phyloP scores from a whole-genome alignment of 805 yeast species.

The Suhomyces sp. region DNA sequence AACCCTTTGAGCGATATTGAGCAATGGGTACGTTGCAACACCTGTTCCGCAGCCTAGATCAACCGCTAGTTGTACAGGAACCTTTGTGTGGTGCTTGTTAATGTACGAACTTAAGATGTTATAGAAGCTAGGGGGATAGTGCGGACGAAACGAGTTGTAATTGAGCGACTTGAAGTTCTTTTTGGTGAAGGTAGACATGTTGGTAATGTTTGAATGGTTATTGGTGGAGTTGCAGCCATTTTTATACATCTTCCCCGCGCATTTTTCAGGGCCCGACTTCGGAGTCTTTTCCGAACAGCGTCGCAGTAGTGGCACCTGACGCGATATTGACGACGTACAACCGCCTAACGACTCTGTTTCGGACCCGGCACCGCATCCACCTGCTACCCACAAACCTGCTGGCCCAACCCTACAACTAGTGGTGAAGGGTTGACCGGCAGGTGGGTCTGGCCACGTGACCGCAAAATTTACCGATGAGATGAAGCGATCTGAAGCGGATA shows the following conservation, averaged over 20 bases:
- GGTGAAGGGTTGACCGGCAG: not conserved
- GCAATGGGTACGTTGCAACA: constrained; percentile 45
- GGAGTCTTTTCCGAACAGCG: constrained; percentile 1
- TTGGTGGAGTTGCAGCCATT: not conserved
- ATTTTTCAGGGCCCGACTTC: constrained; percentile 2
- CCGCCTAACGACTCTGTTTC: not conserved
- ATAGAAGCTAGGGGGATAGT: constrained; percentile 39
- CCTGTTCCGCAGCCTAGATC: constrained; percentile 57
- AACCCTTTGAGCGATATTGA: constrained; percentile 35
- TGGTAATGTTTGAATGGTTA: not conserved
- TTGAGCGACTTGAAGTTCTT: constrained; percentile 31
- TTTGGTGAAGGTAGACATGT: constrained; percentile 38
- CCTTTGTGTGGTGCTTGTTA: constrained; percentile 11
- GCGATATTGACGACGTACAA: not conserved
- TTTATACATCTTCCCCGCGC: not conserved
- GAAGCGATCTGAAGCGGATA: not conserved
- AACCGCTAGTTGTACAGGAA: constrained; percentile 25
- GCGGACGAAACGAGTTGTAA: constrained; percentile 40
- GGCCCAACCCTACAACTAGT: not conserved
- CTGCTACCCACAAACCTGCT: not conserved
- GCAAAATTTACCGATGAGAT: constrained; percentile 11
- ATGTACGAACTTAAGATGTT: constrained; percentile 25
- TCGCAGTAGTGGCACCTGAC: not conserved
- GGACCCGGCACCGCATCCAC: not conserved
- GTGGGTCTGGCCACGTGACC: not conserved